These are phyloP conservation scores for Tetrahymena borealis DNA, from an alignment of 73 alveolate species.

Conservation along the genomic window DNA sequence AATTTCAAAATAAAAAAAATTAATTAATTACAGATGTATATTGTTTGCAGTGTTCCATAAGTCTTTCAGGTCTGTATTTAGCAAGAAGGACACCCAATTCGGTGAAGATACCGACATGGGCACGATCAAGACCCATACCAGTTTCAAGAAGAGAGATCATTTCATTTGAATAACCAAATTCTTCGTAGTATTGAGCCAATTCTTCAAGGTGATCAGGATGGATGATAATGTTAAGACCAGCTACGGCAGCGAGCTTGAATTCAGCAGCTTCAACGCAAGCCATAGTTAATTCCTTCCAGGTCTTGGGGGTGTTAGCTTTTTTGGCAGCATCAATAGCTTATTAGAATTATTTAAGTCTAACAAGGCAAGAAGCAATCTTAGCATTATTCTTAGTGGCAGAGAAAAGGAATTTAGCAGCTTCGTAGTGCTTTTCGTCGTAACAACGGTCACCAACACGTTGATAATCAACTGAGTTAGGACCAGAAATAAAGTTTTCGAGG, in stretches of 20 bases:
- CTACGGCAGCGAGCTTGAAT: slow-evolving; percentile 91
- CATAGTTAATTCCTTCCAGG: slow-evolving; percentile 97
- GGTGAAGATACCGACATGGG: slow-evolving; percentile 90
- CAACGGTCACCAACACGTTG: slow-evolving; percentile 93
- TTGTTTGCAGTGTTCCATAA: slow-evolving; percentile 93
- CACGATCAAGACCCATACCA: slow-evolving; percentile 92
- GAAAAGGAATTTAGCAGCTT: slow-evolving; percentile 94
- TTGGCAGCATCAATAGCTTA: slow-evolving; percentile 98
- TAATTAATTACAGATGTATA: slow-evolving; percentile 42
- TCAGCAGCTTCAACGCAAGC: slow-evolving; percentile 97
- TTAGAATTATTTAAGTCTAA: slow-evolving; percentile 81
- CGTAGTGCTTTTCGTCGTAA: slow-evolving; percentile 83
- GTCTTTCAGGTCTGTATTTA: slow-evolving; percentile 88
- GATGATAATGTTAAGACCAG: slow-evolving; percentile 91
- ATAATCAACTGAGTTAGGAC: slow-evolving; percentile 86
- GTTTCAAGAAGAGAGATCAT: slow-evolving; percentile 77
- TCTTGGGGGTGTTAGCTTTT: slow-evolving; percentile 93
- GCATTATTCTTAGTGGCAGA: slow-evolving; percentile 85
- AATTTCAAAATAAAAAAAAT: background rate
- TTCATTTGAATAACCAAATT: slow-evolving; percentile 94
- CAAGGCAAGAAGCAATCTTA: slow-evolving; percentile 88
- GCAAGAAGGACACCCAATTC: slow-evolving; percentile 96
- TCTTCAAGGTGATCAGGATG: slow-evolving; percentile 96
- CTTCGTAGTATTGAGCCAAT: slow-evolving; percentile 89
- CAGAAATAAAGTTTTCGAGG: slow-evolving; percentile 85